Evolutionary conservation across 768 basidiomycete genomes (phyloP).

Genomic region (Boletus barrowsii): DNA sequence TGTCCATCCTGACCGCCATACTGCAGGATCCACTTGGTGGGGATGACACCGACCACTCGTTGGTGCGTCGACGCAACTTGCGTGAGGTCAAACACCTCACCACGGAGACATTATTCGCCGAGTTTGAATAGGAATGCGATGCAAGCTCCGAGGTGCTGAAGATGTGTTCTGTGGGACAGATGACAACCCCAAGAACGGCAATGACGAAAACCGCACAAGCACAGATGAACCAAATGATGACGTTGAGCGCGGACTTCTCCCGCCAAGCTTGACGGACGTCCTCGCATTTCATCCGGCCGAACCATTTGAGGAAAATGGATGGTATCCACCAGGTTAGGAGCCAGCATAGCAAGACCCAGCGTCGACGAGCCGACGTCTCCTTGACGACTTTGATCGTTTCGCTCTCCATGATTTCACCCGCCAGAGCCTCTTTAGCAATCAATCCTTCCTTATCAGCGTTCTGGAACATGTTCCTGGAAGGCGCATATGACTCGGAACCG

Average conservation of each 20-base stretch:
- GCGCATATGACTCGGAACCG: too few species aligned
- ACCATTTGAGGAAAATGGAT: conserved; percentile 56
- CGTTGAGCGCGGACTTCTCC: conserved; percentile 91
- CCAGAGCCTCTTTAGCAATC: conserved; percentile 77
- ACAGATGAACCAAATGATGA: conserved; percentile 95
- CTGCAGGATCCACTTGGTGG: conserved; percentile 67
- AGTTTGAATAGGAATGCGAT: conserved; percentile 44
- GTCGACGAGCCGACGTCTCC: conserved; percentile 73
- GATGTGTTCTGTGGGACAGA: too few species aligned
- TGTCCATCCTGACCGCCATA: conserved; percentile 70
- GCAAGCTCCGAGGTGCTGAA: too few species aligned
- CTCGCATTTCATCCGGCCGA: conserved; percentile 91
- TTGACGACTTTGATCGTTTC: conserved; percentile 87
- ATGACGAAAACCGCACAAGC: conserved; percentile 88
- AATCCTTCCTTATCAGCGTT: conserved; percentile 37
- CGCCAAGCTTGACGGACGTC: conserved; percentile 97
- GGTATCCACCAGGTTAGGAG: conserved; percentile 92
- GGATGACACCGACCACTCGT: conserved; percentile 65
- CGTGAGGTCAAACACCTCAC: conserved; percentile 92
- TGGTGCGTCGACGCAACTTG: conserved; percentile 62
- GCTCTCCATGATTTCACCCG: conserved; percentile 84
- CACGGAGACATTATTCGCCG: conserved; percentile 81
- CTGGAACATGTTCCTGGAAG: too few species aligned
- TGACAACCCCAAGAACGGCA: too few species aligned
- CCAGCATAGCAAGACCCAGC: conserved; percentile 90